A percentile compares a stretch with the other conserved stretches of the same genome.
phyloP scores from a whole-genome alignment of 2,329 filamentous ascomycete genomes.

The Aspergillus ochraceoroseus region DNA sequence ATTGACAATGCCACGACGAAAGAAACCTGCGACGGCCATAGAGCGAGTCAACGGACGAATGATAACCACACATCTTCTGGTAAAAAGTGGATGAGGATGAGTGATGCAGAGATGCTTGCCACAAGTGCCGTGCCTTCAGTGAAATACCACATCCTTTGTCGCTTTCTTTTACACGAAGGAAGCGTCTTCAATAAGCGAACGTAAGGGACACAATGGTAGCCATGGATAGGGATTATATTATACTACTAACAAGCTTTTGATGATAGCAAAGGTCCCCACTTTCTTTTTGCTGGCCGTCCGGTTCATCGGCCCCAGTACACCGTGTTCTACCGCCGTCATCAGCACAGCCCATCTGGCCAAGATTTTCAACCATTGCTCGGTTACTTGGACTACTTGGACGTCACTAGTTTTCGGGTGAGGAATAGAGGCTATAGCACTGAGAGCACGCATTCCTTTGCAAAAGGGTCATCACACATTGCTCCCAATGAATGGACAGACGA shows the following conservation, averaged over 20 bases:
- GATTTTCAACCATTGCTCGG: conserved; percentile 1
- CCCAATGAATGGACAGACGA: conserved; percentile 15
- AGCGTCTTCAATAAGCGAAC: too few relatives aligned
- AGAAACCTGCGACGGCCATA: too few relatives aligned
- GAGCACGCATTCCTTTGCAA: neutral
- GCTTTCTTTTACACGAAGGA: too few relatives aligned
- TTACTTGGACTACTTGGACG: conserved; percentile 14
- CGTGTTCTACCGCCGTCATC: conserved; percentile 9
- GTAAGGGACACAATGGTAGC: too few relatives aligned
- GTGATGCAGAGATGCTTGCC: too few relatives aligned
- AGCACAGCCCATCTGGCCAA: neutral
- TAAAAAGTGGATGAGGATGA: too few relatives aligned
- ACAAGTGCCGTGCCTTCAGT: too few relatives aligned
- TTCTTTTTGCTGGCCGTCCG: conserved; percentile 13
- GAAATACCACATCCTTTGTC: too few relatives aligned
- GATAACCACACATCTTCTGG: too few relatives aligned
- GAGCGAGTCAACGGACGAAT: too few relatives aligned
- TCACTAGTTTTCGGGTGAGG: conserved; percentile 7
- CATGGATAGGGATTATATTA: too few relatives aligned
- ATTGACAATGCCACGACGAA: neutral
- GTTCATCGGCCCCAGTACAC: conserved; percentile 11
- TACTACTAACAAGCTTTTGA: too few relatives aligned
- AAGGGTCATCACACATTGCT: conserved; percentile 12
- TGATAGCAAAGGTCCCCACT: conserved; percentile 8
- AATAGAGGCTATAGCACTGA: neutral